These are phyloP conservation scores for Tilletia horrida DNA, from an alignment of 1,284 basidiomycete species.

Conservation along the genomic window DNA sequence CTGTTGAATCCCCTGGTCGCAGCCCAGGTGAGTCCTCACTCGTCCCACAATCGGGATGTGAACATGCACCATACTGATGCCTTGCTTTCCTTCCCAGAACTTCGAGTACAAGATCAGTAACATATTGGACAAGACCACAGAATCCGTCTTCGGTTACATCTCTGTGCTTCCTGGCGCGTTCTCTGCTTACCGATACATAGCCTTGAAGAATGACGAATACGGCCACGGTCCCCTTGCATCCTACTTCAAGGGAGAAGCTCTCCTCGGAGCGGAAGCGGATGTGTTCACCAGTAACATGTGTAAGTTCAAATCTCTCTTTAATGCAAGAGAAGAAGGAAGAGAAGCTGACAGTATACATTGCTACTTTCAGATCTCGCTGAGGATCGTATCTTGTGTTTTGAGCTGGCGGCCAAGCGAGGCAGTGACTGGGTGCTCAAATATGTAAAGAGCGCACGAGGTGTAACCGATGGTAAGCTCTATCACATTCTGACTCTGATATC, in stretches of 20 bases:
- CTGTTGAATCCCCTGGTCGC: conserved; percentile 82
- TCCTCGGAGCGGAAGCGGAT: conserved; percentile 84
- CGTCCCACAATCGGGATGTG: no score
- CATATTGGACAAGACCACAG: conserved; percentile 52
- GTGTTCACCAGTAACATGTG: conserved; percentile 77
- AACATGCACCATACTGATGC: background rate
- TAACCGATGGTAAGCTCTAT: conserved; percentile 67
- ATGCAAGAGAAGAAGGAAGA: background rate
- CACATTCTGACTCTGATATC: background rate
- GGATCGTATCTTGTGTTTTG: conserved; percentile 87
- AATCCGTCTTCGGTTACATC: conserved; percentile 53
- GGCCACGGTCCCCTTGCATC: conserved; percentile 85
- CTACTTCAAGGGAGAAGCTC: conserved; percentile 93
- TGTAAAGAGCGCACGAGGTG: conserved; percentile 89
- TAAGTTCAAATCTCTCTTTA: conserved; percentile 57
- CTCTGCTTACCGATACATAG: conserved; percentile 69
- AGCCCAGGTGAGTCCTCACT: conserved; percentile 25
- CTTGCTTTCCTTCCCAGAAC: conserved; percentile 69
- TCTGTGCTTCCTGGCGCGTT: conserved; percentile 45
- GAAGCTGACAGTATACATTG: background rate
- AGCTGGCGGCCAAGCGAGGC: conserved; percentile 86
- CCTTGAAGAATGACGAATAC: conserved; percentile 78
- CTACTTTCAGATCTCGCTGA: conserved; percentile 42
- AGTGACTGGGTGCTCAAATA: conserved; percentile 90
- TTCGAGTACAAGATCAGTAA: conserved; percentile 77